Evolutionary conservation across 1,284 basidiomycete genomes (phyloP).

Genomic region (Golubevia pallescens): DNA sequence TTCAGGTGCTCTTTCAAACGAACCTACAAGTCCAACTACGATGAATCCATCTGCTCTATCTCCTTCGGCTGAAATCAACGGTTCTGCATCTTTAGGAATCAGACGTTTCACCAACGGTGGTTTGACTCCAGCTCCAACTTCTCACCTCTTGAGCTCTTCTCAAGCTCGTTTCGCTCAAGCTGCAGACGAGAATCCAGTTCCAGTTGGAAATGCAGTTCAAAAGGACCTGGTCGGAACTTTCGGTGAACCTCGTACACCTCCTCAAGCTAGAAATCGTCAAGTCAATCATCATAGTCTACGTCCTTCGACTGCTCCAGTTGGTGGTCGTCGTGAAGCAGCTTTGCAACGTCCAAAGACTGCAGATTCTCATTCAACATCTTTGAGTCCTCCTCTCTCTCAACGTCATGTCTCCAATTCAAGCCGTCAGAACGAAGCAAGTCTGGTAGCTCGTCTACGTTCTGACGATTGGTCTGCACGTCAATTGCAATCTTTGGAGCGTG

Average conservation of each 20-base stretch:
- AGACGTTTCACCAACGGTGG: slow-evolving; percentile 18
- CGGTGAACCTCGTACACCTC: slow-evolving; percentile 3
- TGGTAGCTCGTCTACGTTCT: slow-evolving; percentile 23
- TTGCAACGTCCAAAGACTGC: slow-evolving; percentile 1
- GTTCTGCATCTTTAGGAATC: slow-evolving; percentile 19
- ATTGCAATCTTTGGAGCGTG: slow-evolving; percentile 33
- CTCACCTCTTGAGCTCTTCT: not conserved
- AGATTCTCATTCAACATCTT: slow-evolving; percentile 10
- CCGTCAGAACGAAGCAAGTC: slow-evolving; percentile 21
- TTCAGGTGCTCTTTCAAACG: not conserved
- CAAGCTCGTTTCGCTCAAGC: slow-evolving; percentile 21
- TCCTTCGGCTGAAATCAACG: not conserved
- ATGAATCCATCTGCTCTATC: not conserved
- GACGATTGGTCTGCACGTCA: slow-evolving; percentile 43
- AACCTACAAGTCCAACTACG: not conserved
- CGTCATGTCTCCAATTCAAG: slow-evolving; percentile 8
- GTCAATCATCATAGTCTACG: slow-evolving; percentile 5
- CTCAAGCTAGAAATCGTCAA: slow-evolving; percentile 9
- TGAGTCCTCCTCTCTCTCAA: slow-evolving; percentile 8
- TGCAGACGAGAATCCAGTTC: slow-evolving; percentile 19
- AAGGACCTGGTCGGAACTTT: not conserved
- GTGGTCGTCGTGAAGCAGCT: slow-evolving; percentile 12
- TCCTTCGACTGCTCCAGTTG: slow-evolving; percentile 26
- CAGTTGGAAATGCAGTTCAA: slow-evolving; percentile 22
- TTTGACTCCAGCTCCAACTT: slow-evolving; percentile 8